Base-by-base conservation (phyloP, 345 rosid species). In the Eucalyptus dawsonii region DNA sequence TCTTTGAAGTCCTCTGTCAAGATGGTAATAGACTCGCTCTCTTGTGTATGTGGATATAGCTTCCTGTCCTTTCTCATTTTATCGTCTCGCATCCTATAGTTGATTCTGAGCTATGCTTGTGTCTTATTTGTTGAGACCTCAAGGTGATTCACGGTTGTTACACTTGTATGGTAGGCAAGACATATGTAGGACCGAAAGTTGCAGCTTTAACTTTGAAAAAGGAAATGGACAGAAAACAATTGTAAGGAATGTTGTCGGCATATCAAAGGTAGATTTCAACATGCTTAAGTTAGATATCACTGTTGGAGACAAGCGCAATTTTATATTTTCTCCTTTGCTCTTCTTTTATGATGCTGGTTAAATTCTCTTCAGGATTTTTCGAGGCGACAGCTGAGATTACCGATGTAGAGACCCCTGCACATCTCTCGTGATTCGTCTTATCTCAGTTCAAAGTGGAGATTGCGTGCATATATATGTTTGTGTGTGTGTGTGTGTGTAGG, bases 361-460 rank as follows among this genome's bases (percentile, higher is more conserved):
- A 80, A 69, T 65, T 62, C 31, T 86, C 90, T 91, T 90, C 98
- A 95, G 99, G 97, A 94, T 89, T 92, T 95, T 7, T 97, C 16
- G 98, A 96, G 95, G 99, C 99, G 87, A 94, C 98, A 54, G 98
- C 99, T 40, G 96, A 95, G 97, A 94, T 97, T 65, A 88, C 90
- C 87, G 98, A 97, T 92, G 93, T 94, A 44, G 93, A 94, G 93
- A 94, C 45, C 95, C 99, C 86, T 97, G 97, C 93, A 88, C 86
- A 24, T 94, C 99, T 87, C 91, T 97, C 89, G 96, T 94, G 2
- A 90, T 97, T 86, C 94, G 95, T 89, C 94, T 97, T 92, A 95
- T 97, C 89, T 95, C 97, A 14, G 95, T 97, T 92, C 96, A 95
- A 93, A 92, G 95, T 89, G 94, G 92, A 91, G 92, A 92, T 89